Percentiles rank a stretch among this genome's conserved stretches.
These are phyloP conservation scores for Penicillium crystallinum DNA, from an alignment of 495 filamentous ascomycete species.

Conservation along the genomic window DNA sequence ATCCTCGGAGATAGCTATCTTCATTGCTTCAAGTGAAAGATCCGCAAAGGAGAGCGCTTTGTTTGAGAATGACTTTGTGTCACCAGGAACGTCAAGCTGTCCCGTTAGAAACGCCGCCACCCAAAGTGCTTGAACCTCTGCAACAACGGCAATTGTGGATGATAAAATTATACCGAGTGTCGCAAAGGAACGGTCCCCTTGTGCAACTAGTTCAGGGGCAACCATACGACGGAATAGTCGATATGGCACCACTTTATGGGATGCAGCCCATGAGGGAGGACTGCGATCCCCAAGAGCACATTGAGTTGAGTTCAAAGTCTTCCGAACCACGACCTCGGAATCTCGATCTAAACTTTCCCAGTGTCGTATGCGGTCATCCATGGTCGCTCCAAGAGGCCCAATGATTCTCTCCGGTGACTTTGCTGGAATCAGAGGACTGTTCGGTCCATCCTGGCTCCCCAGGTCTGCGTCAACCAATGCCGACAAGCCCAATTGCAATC, in stretches of 20 bases:
- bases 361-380: not conserved
- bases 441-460: not conserved
- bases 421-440: not conserved
- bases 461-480: not conserved
- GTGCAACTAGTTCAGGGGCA: constrained; percentile 33
- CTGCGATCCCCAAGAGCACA: constrained; percentile 6
- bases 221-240: constrained; percentile 62
- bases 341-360: constrained; percentile 19
- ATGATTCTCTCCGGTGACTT: not conserved
- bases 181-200: constrained; percentile 56
- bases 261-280: constrained; percentile 10
- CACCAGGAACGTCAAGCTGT: constrained; percentile 9
- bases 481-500: constrained; percentile 17
- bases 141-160: constrained; percentile 50
- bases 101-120: constrained; percentile 51
- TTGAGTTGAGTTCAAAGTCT: constrained; percentile 5
- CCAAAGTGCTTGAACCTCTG: constrained; percentile 66
- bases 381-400: not conserved
- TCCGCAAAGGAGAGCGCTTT: not conserved
- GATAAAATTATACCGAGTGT: constrained; percentile 53
- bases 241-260: constrained; percentile 19
- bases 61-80: not conserved
- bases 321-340: constrained; percentile 4
- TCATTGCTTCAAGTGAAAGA: constrained; percentile 10
- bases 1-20: constrained; percentile 22